A percentile compares a stretch with the other conserved stretches of the same genome.
These are phyloP conservation scores for Tricholomella constricta DNA, from an alignment of 768 basidiomycete genomes.

Conservation along the genomic window DNA sequence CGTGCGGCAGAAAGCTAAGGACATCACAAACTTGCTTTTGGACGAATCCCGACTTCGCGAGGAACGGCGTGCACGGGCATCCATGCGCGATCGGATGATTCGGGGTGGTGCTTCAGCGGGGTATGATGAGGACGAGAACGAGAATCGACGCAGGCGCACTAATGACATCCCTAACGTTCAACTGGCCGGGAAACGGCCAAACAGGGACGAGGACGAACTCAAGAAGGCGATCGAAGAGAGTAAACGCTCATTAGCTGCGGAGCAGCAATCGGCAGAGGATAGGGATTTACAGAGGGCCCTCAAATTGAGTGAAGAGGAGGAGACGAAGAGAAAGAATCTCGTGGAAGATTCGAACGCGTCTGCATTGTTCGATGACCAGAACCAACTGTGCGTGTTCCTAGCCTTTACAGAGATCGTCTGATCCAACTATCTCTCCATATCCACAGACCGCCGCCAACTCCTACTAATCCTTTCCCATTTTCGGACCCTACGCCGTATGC, in stretches of 20 bases:
- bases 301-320: constrained; percentile 88
- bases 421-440: constrained; percentile 22
- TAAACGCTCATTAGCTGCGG: constrained; percentile 70
- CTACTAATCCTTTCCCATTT: constrained; percentile 63
- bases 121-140: constrained; percentile 41
- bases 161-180: constrained; percentile 16
- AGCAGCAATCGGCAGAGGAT: constrained; percentile 75
- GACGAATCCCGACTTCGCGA: constrained; percentile 85
- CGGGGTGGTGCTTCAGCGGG: constrained; percentile 49
- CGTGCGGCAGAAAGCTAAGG: constrained; percentile 95
- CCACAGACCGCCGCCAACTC: constrained; percentile 30
- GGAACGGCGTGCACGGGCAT: constrained; percentile 80
- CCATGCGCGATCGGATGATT: constrained; percentile 95
- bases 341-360: constrained; percentile 73
- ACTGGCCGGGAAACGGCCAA: constrained; percentile 31
- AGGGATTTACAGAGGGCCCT: constrained; percentile 84
- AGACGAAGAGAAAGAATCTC: constrained; percentile 68
- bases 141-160: constrained; percentile 42
- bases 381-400: constrained; percentile 62
- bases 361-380: constrained; percentile 84
- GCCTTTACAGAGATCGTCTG: constrained; percentile 9
- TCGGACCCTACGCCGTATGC: constrained; percentile 62
- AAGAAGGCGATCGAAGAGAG: constrained; percentile 87
- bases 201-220: constrained; percentile 81
- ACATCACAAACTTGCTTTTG: constrained; percentile 90